Evolutionary conservation across 2,329 filamentous ascomycete genomes (phyloP).

Genomic region (Epichloe amarillans): DNA sequence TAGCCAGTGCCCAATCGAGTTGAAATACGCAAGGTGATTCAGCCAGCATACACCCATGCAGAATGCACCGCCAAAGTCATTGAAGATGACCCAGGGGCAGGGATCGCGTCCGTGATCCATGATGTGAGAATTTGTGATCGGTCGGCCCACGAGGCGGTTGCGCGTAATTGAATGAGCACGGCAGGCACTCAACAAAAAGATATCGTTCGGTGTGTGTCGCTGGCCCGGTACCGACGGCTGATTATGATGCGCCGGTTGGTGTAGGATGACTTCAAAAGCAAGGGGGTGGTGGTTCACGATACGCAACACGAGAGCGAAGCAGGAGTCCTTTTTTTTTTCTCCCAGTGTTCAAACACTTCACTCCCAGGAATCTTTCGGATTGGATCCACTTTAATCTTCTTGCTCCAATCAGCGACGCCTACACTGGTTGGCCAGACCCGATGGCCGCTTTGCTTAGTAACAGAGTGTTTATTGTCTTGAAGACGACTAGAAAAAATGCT

Average conservation of each 20-base stretch:
- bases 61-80: conserved; percentile 95
- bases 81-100: conserved; percentile 91
- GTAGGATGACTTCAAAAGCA: not conserved
- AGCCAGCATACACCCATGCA: conserved; percentile 73
- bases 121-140: not conserved
- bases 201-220: not conserved
- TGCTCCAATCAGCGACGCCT: not conserved
- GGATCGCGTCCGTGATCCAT: conserved; percentile 98
- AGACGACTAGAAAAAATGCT: too few species aligned
- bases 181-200: not conserved
- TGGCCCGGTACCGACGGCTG: not conserved
- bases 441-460: not conserved
- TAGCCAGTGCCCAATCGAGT: not conserved
- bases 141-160: not conserved
- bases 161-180: not conserved
- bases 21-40: not conserved
- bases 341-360: not conserved
- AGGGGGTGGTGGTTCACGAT: not conserved
- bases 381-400: not conserved
- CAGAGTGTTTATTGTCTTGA: too few species aligned
- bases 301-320: not conserved
- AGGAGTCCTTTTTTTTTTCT: not conserved
- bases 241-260: not conserved
- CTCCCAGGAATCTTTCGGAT: not conserved
- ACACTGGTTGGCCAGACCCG: not conserved